Conservation (phyloP, 2,329 filamentous ascomycete genomes). For the Penicillium sp. region DNA sequence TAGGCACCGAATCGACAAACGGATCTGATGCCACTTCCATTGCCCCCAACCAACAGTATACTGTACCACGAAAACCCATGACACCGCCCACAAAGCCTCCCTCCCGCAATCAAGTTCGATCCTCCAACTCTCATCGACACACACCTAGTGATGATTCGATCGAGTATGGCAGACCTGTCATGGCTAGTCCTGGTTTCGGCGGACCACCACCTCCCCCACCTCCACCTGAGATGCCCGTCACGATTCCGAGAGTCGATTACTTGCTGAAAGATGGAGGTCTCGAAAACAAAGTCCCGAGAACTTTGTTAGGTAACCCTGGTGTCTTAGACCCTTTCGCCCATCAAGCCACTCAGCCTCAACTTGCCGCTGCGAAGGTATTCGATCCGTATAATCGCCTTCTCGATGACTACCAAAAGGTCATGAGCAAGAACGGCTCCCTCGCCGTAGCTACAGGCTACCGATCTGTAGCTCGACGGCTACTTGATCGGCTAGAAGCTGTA, state of each 20-base stretch:
- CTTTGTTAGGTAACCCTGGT: conserved; percentile 61
- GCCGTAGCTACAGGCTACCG: conserved; percentile 95
- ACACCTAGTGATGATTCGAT: conserved; percentile 42
- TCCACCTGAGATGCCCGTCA: conserved; percentile 66
- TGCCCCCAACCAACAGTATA: conserved; percentile 47
- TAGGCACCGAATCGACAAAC: conserved; percentile 39
- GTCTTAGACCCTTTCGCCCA: conserved; percentile 62
- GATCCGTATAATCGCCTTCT: conserved; percentile 80
- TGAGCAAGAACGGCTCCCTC: conserved; percentile 82
- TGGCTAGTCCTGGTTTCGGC: conserved; percentile 35
- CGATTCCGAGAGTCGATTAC: conserved; percentile 86
- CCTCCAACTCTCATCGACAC: conserved; percentile 36
- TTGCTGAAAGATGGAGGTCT: conserved; percentile 87
- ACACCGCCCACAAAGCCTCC: conserved; percentile 39
- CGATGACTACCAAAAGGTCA: conserved; percentile 81
- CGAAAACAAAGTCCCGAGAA: conserved; percentile 70
- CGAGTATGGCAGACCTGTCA: conserved; percentile 38
- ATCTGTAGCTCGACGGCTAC: conserved; percentile 85
- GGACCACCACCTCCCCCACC: conserved; percentile 74
- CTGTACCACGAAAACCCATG: conserved; percentile 32
- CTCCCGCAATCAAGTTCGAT: conserved; percentile 40
- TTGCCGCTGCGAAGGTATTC: conserved; percentile 75
- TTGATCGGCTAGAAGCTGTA: conserved; percentile 90
- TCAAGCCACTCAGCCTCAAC: conserved; percentile 65
- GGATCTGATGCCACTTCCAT: conserved; percentile 53